Percentiles rank a stretch among this genome's conserved stretches.
These are phyloP conservation scores for Penicillium sp. DNA, from an alignment of 2,329 filamentous ascomycete genomes.

Conservation along the genomic window DNA sequence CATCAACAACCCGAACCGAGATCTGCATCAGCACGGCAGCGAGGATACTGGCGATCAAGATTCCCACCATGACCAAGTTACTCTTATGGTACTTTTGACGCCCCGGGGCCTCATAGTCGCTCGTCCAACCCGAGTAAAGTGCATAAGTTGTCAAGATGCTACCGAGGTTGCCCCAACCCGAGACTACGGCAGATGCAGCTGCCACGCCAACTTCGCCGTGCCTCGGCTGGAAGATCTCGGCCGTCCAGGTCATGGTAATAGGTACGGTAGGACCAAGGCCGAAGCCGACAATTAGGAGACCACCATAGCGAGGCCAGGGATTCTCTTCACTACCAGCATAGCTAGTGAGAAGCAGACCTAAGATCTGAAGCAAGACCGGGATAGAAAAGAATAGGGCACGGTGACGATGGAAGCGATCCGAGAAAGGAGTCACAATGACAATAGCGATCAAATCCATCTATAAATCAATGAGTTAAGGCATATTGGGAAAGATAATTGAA, in stretches of 20 bases:
- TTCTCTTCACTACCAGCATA: conserved; percentile 66
- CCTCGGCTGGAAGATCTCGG: conserved; percentile 84
- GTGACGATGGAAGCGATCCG: conserved; percentile 81
- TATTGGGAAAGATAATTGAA: too few species aligned
- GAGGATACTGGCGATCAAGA: conserved; percentile 75
- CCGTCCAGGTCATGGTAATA: conserved; percentile 93
- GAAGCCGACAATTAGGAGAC: conserved; percentile 87
- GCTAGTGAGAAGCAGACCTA: conserved; percentile 77
- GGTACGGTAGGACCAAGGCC: conserved; percentile 89
- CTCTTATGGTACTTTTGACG: conserved; percentile 76
- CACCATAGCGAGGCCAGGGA: conserved; percentile 84
- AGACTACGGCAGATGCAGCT: conserved; percentile 81
- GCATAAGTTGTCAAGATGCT: conserved; percentile 88
- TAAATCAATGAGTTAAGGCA: neutral
- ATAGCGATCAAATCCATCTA: conserved; percentile 89
- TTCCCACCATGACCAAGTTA: conserved; percentile 87
- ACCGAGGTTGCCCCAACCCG: conserved; percentile 83
- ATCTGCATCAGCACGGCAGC: conserved; percentile 68
- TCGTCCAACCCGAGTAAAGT: conserved; percentile 83
- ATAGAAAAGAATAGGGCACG: conserved; percentile 81
- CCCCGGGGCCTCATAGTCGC: conserved; percentile 67
- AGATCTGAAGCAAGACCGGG: conserved; percentile 77
- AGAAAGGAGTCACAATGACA: conserved; percentile 80
- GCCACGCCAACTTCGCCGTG: conserved; percentile 92
- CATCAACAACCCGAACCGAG: conserved; percentile 57